Conservation (phyloP, 306 rosid genomes). For the Cicer judaicum region DNA sequence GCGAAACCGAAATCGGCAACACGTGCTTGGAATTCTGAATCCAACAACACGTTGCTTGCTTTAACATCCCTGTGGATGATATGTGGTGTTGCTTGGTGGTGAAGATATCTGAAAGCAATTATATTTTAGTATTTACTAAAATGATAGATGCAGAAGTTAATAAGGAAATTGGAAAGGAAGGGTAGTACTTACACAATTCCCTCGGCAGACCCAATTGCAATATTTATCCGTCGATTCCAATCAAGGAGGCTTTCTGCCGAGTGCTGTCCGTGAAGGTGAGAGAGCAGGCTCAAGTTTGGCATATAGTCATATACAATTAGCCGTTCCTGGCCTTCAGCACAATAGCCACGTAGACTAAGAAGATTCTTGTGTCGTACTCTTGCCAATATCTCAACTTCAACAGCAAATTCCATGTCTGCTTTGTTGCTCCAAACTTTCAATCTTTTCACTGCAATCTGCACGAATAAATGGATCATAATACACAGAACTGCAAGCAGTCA, state of each 20-base stretch:
- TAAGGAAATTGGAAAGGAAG: not conserved
- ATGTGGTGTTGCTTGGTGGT: conserved; percentile 88
- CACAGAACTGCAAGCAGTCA: conserved; percentile 1
- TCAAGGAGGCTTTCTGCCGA: conserved; percentile 83
- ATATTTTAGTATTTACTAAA: conserved; percentile 13
- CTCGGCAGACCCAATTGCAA: conserved; percentile 93
- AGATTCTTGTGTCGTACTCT: conserved; percentile 97
- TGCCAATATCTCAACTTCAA: conserved; percentile 93
- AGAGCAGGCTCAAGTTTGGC: conserved; percentile 91
- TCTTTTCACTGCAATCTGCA: conserved; percentile 94
- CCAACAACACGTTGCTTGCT: conserved; percentile 87
- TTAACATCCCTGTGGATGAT: conserved; percentile 91
- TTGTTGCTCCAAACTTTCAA: conserved; percentile 94
- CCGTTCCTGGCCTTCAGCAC: conserved; percentile 98
- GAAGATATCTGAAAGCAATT: conserved; percentile 81
- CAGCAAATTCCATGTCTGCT: conserved; percentile 94
- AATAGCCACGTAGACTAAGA: conserved; percentile 92
- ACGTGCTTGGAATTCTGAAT: conserved; percentile 76
- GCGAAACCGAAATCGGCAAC: conserved; percentile 99
- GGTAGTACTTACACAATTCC: conserved; percentile 77
- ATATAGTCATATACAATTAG: conserved; percentile 86
- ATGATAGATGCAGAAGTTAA: not conserved
- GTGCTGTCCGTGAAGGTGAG: conserved; percentile 97
- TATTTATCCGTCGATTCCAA: conserved; percentile 86
- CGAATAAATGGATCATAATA: conserved; percentile 36